Percentiles rank a stretch among this genome's conserved stretches.
phyloP scores from a whole-genome alignment of 1,139 yeast species.

The Wickerhamomyces sp. region DNA sequence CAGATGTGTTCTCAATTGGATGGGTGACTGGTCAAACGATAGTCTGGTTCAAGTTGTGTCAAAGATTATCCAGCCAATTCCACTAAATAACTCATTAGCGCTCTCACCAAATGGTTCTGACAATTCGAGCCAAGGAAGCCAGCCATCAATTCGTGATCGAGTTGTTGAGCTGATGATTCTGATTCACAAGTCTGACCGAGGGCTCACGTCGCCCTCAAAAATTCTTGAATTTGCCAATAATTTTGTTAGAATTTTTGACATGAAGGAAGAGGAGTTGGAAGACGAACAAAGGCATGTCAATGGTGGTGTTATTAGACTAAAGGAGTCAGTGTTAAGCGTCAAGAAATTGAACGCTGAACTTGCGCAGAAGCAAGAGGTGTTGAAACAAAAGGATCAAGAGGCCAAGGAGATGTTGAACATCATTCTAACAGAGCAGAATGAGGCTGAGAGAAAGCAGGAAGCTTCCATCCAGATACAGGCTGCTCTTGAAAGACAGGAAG shows the following conservation, averaged over 20 bases:
- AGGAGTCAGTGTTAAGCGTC: constrained; percentile 75
- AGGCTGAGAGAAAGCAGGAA: constrained; percentile 85
- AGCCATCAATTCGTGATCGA: constrained; percentile 38
- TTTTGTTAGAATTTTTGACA: constrained; percentile 40
- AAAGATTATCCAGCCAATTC: constrained; percentile 38
- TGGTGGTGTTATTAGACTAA: constrained; percentile 67
- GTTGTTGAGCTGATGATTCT: constrained; percentile 43
- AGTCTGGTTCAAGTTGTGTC: constrained; percentile 49
- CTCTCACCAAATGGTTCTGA: constrained; percentile 17
- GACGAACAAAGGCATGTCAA: constrained; percentile 68
- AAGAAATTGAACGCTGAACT: constrained; percentile 52
- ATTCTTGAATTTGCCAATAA: constrained; percentile 48
- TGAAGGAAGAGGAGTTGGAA: constrained; percentile 48
- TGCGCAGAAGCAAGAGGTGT: constrained; percentile 45
- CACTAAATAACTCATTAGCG: constrained; percentile 47
- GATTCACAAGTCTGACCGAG: constrained; percentile 35
- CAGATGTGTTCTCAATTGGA: constrained; percentile 85
- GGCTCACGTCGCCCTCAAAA: constrained; percentile 44
- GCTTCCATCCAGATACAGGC: constrained; percentile 76
- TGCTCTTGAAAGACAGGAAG: constrained; percentile 65
- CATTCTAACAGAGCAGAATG: constrained; percentile 86
- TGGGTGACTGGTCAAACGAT: constrained; percentile 72
- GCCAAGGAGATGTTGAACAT: constrained; percentile 68
- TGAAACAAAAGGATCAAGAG: constrained; percentile 55
- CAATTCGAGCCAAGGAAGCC: no score